Evolutionary conservation across 2,329 filamentous ascomycete genomes (phyloP).

Genomic region (Alternaria ventricosa): DNA sequence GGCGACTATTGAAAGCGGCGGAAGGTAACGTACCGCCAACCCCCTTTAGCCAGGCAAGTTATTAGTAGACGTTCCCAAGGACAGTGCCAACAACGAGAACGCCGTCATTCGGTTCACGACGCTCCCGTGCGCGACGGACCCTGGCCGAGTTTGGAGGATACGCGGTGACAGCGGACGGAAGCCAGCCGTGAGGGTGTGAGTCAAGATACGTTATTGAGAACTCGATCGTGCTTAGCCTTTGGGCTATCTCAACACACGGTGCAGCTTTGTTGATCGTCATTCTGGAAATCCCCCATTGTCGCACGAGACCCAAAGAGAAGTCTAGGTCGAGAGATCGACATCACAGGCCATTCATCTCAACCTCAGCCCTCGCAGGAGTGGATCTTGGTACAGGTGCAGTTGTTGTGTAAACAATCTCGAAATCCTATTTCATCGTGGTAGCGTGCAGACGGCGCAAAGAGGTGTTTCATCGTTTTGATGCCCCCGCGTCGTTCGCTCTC

Average conservation of each 20-base stretch:
- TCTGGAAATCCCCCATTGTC: neutral
- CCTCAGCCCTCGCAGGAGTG: neutral
- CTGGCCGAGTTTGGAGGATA: neutral
- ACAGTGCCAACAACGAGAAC: neutral
- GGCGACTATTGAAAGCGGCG: neutral
- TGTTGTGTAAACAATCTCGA: neutral
- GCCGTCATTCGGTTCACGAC: neutral
- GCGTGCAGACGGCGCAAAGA: neutral
- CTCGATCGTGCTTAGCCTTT: neutral
- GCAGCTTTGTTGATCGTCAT: neutral
- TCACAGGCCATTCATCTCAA: constrained; percentile 1
- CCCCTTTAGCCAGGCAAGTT: neutral
- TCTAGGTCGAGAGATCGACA: constrained; percentile 8
- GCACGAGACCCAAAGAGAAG: neutral
- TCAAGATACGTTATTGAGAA: constrained; percentile 1
- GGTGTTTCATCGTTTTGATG: constrained; percentile 1
- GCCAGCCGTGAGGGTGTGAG: neutral
- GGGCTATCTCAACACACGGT: neutral
- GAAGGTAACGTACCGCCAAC: neutral
- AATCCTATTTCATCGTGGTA: neutral
- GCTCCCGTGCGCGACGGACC: neutral
- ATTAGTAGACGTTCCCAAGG: neutral
- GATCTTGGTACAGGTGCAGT: neutral
- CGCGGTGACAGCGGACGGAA: constrained; percentile 1
- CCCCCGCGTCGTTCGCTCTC: neutral